These are phyloP conservation scores for Xylariaceae sp. DNA, from an alignment of 2,329 filamentous ascomycete species.

Conservation along the genomic window DNA sequence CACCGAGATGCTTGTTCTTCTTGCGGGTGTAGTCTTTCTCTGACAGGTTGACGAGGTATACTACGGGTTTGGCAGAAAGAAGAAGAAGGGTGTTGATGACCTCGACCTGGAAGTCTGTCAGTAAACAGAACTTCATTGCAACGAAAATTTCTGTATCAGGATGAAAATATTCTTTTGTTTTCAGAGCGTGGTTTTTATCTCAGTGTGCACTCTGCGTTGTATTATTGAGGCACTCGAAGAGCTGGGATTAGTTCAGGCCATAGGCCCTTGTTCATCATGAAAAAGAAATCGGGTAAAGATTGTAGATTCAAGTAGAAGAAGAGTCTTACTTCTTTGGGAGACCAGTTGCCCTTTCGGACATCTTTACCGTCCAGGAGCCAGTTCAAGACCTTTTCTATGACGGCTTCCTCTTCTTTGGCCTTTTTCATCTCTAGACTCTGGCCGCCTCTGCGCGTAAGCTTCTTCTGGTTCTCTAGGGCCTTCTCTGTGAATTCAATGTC, in stretches of 20 bases:
- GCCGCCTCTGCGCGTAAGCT: slow-evolving; percentile 91
- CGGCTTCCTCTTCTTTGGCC: slow-evolving; percentile 88
- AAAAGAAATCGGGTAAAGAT: slow-evolving; percentile 14
- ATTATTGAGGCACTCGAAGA: slow-evolving; percentile 86
- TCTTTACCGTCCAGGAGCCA: slow-evolving; percentile 87
- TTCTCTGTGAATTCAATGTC: slow-evolving; percentile 99
- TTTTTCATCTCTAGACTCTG: slow-evolving; percentile 98
- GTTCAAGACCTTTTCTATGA: slow-evolving; percentile 82
- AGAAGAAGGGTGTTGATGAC: slow-evolving; percentile 96
- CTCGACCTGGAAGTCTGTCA: slow-evolving; percentile 76
- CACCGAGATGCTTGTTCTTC: slow-evolving; percentile 98
- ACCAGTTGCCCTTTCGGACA: slow-evolving; percentile 85
- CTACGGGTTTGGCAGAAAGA: slow-evolving; percentile 92
- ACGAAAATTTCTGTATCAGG: too few relatives aligned
- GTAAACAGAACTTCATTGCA: too few relatives aligned
- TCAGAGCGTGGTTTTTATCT: slow-evolving; percentile 80
- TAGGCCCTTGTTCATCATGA: slow-evolving; percentile 98
- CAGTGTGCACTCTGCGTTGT: slow-evolving; percentile 77
- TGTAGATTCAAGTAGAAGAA: slow-evolving; percentile 19
- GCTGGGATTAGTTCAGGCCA: slow-evolving; percentile 98
- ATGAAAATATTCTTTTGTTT: too few relatives aligned
- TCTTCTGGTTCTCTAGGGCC: slow-evolving; percentile 83
- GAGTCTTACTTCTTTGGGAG: slow-evolving; percentile 83
- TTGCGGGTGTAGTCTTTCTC: slow-evolving; percentile 97
- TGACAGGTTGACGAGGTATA: slow-evolving; percentile 94